Conservation (phyloP, 2,329 filamentous ascomycete species). For the Coniochaeta sp. region DNA sequence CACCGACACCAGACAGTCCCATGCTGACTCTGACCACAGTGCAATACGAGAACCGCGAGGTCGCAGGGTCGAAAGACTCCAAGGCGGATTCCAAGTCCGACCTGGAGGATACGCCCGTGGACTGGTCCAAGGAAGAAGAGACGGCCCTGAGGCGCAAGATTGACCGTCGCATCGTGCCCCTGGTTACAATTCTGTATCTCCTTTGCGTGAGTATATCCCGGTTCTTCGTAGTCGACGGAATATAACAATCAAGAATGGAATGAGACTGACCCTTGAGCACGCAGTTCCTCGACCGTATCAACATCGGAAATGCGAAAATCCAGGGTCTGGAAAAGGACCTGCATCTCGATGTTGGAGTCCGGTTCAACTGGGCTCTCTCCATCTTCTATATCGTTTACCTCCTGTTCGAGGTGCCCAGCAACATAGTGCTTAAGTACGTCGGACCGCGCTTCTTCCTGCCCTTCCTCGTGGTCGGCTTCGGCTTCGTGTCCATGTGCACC, state of each 20-base stretch:
- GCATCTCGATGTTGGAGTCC: constrained; percentile 33
- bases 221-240: not conserved
- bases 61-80: not conserved
- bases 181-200: constrained; percentile 46
- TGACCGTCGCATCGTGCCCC: constrained; percentile 43
- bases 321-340: constrained; percentile 44
- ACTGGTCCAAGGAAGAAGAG: constrained; percentile 46
- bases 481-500: constrained; percentile 45
- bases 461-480: constrained; percentile 47
- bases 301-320: constrained; percentile 49
- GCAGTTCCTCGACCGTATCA: constrained; percentile 24
- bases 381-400: constrained; percentile 54
- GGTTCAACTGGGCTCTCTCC: constrained; percentile 51
- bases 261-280: constrained; percentile 7
- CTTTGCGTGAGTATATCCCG: constrained; percentile 38
- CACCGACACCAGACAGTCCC: not conserved
- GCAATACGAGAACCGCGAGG: not conserved
- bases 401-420: constrained; percentile 47
- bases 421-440: constrained; percentile 46
- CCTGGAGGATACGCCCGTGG: constrained; percentile 17
- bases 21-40: not conserved
- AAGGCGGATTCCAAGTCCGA: constrained; percentile 6
- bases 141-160: constrained; percentile 40
- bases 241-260: not conserved
- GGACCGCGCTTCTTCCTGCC: constrained; percentile 48